Base-by-base conservation (phyloP, 495 filamentous ascomycete genomes). In the Penicillium pancosmium region DNA sequence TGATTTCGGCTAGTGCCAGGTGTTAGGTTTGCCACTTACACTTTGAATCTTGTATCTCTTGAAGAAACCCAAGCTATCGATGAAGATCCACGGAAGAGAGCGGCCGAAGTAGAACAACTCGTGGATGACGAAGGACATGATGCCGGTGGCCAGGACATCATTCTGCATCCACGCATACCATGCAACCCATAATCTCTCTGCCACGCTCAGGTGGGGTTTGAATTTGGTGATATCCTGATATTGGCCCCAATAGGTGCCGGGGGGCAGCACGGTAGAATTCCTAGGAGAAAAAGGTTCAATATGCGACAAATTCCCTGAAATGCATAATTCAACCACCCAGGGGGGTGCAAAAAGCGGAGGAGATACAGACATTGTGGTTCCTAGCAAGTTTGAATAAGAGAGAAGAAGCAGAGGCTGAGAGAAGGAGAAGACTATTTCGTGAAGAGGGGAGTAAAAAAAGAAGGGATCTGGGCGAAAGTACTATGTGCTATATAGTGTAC, bases 91-190 rank as follows among this genome's bases (percentile, higher is more conserved):
- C 2, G 91, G 91, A 36, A 95, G 66, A 56, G 86, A 90, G 47
- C 91, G 80, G 56, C 91, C 92, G 69, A 96, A 96, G 80, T 96
- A 96, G 62, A 96, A 80, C 21, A 84, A 18, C 74, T 96, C 91
- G 73, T 96, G 91, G 85, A 95, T 91, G 57, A 86, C 70, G 74
- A 96, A 96, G 58, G 89, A 92, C 88, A 95, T 86, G 75, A 96
- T 90, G 46, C 91, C 91, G n/a, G 91, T 96, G 50, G 91, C 91
- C 50, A 96, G 86, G 52, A 86, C 84, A 78, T 96, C 91, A 68
- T 96, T 95, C 68, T 91, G 88, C 89, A 96, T 90, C 80, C 85
- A 96, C 23, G 91, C 83, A 72, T 95, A 96, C 92, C 92, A 88
- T 72, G 92, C 91, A 31, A 88, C 87, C 91, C 91, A 96, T 56